Evolutionary conservation across 176 grass and related monocot species (phyloP), one percentile per base, ranked within the genome.

Genomic region (Canna indica): DNA sequence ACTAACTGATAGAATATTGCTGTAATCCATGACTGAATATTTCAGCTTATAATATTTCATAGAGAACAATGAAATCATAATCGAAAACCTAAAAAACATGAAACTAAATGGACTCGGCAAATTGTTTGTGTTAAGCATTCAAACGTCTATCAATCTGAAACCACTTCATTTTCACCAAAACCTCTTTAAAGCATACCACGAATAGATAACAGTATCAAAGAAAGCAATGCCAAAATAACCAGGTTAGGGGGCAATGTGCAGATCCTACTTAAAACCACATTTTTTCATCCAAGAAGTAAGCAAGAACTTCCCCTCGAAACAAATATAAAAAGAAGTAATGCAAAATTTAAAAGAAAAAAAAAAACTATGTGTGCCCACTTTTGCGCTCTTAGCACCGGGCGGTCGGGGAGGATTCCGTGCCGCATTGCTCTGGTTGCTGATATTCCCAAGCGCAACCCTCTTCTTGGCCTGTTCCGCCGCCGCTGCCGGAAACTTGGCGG

Each of bases 381-480:
- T 75, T 58, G 58, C 54, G 20, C 36, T 80, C 65, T 82, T 91
- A 36, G 60, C 32, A 38, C 62, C 67, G 71, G 68, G 39, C 36
- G 52, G 72, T 16, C 59, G 76, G 3, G 32, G 41, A 0, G 74
- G 68, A 39, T 36, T 60, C 20, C 26, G 57, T 57, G 28, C 80
- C 76, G 15, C 64, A 33, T 69, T 77, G 65, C 36, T 16, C 50
- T 70, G 47, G 76, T 91, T 96, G 78, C 75, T 87, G 71, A 93
- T 84, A 75, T 93, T 89, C 7, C 82, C 77, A 10, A 99, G 89
- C 27, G 89, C 94, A 1, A 92, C 84, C 75, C 94, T 90, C 80
- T 99, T 99, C 80, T 93, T 99, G 31, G 82, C 82, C 76, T 91
- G 84, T 71, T 48, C 63, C 52, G 78, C 69, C 33, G 72, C 27